A percentile compares a stretch with the other conserved stretches of the same genome.
These are phyloP conservation scores for Tothia fuscella DNA, from an alignment of 2,329 filamentous ascomycete species.

Conservation along the genomic window DNA sequence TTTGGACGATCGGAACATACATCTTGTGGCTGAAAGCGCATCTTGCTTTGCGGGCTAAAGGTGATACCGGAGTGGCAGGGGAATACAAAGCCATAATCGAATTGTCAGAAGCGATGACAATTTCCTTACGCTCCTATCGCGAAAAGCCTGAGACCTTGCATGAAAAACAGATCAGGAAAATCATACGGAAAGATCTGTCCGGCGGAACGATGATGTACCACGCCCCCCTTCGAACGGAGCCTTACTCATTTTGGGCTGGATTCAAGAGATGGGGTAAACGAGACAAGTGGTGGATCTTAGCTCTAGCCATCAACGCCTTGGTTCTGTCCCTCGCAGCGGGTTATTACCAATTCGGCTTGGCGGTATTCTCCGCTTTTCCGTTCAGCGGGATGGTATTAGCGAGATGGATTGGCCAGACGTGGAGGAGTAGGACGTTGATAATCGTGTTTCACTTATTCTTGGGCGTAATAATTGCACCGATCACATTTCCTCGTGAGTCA, in stretches of 20 bases:
- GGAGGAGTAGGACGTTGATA: background rate
- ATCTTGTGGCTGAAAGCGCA: constrained; percentile 14
- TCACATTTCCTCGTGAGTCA: too few species aligned
- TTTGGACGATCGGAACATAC: constrained; percentile 16
- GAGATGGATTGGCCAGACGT: background rate
- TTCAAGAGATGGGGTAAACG: background rate
- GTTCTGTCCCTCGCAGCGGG: background rate
- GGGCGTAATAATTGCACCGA: too few species aligned
- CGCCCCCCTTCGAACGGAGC: background rate
- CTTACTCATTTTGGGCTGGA: background rate
- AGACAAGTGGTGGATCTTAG: constrained; percentile 3
- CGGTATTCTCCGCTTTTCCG: background rate
- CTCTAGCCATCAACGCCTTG: background rate
- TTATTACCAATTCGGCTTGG: background rate
- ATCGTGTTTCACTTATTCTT: background rate
- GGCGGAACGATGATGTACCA: constrained; percentile 4
- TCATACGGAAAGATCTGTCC: background rate
- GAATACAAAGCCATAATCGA: constrained; percentile 17
- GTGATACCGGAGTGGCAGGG: constrained; percentile 12
- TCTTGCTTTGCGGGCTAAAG: constrained; percentile 10
- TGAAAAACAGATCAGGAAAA: background rate
- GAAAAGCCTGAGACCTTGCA: background rate
- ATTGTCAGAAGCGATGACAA: constrained; percentile 15
- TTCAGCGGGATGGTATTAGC: background rate
- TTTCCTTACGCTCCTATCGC: constrained; percentile 6